Evolutionary conservation across 177 flowering plant species (phyloP), one percentile per base, ranked within the genome.

Genomic region (Vitis hybrid): DNA sequence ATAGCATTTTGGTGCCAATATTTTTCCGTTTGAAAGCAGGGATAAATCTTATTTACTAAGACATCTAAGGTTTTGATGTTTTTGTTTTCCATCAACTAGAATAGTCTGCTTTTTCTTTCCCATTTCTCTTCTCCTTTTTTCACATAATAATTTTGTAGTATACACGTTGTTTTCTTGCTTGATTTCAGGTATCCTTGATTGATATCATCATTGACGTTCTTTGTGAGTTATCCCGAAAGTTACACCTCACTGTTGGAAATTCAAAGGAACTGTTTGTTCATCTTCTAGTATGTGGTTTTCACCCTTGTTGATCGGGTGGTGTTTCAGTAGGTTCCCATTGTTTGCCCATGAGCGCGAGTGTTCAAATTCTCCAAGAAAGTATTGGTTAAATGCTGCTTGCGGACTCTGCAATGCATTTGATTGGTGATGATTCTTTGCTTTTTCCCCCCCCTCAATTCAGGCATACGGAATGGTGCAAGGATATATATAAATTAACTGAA

Each of bases 381-480:
- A n/a, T 62, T 33, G 49, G n/a, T 62, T 12, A 57, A 9, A 6
- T 58, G 66, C 18, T 63, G 52, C 19, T 60, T 11, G 24, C 14
- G 63, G 38, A 24, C 31, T 60, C 38, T 60, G 63, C 63, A 24
- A 60, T 60, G 33, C 63, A 60, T 24, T 22, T 24, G 38, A 60
- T 24, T 12, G 24, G 63, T 58, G 61, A 58, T 11, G 20, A 22
- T 60, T 60, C 31, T 58, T 20, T 20, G 19, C 11, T 13, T 59
- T 22, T 3, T 2, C 24, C 24, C 31, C 31, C 31, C 13, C n/a
- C 13, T 14, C 7, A 31, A 22, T 57, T 8, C 5, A 22, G 38
- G 4, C 38, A 24, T 11, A 38, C 63, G 12, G n/a, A 60, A 60
- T 38, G 47, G 47, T 38, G 10, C 47, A 5, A 38, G 47, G 47